Evolutionary conservation across 2,329 filamentous ascomycete genomes (phyloP), one percentile per base, ranked within the genome.

Genomic region (Cytospora piceicola): DNA sequence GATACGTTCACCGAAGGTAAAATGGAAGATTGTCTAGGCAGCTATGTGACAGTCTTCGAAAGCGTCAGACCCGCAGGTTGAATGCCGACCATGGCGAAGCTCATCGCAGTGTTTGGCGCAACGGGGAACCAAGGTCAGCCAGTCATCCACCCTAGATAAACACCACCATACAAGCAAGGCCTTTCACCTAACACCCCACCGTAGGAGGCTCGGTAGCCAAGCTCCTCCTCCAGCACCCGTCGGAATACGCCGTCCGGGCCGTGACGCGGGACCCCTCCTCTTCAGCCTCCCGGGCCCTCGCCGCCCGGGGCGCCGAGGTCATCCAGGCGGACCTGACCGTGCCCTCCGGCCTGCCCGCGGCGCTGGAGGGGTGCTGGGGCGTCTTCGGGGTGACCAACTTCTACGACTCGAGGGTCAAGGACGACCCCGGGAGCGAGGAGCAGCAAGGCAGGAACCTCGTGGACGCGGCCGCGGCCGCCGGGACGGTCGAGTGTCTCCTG

Each of bases 381-480:
- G 64, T 66, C 46, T 66, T 66, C 32, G 64, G 58, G 3, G 64
- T 66, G 11, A 66, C 64, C 17, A 66, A 66, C 29, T 66, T 66
- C 29, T 66, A 66, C 32, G 64, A 66, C 53, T 61, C 58, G 9
- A 58, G 27, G 14, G 58, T 66, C 46, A 58, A 62, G 51, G 64
- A 66, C 30, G 64, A 66, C 27, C 64, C 64, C 2, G 51, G 56
- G 20, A 66, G 64, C 42, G 64, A 66, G 46, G 64, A 66, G 42
- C 59, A 66, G 54, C 64, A 66, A 54, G 64, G 64, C 9, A 62
- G 54, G 54, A 66, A 66, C 49, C 58, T 66, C 11, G 64, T 66
- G 27, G 64, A 66, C 53, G 64, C 64, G 5, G 58, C 64, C 22
- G 42, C 46, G 30, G 64, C 58, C 9, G 64, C 64, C 2, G 59